Conservation (phyloP, 805 yeast genomes). For the Wickerhamiella spandovensis region DNA sequence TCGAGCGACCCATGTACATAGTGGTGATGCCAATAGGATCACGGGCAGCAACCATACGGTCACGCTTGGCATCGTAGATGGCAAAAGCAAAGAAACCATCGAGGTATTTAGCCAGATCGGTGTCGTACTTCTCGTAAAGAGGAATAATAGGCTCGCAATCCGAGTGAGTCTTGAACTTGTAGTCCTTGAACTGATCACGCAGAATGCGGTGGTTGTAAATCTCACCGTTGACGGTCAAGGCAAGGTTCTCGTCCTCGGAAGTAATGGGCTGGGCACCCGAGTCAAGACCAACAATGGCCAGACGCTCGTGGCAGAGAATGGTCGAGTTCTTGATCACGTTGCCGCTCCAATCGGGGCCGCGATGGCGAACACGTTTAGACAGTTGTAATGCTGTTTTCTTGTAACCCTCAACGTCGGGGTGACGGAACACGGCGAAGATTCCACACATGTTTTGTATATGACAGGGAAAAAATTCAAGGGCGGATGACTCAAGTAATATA, state of each 20-base stretch:
- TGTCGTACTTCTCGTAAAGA: conserved; percentile 68
- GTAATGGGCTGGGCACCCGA: conserved; percentile 97
- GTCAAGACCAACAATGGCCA: conserved; percentile 94
- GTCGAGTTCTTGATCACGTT: conserved; percentile 64
- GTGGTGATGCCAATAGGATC: conserved; percentile 98
- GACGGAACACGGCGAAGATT: conserved; percentile 84
- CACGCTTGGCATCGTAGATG: conserved; percentile 67
- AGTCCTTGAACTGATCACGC: conserved; percentile 61
- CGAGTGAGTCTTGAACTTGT: conserved; percentile 68
- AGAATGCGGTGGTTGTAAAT: conserved; percentile 91
- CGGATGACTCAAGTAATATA: neutral
- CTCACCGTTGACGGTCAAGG: conserved; percentile 91
- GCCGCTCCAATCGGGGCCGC: conserved; percentile 99
- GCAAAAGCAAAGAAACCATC: conserved; percentile 99
- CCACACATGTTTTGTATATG: conserved; percentile 82
- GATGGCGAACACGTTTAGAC: conserved; percentile 86
- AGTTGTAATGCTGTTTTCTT: conserved; percentile 80
- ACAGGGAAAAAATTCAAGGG: neutral
- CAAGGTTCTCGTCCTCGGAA: conserved; percentile 57
- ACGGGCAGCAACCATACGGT: conserved; percentile 90
- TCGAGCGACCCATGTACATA: conserved; percentile 81
- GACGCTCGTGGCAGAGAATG: conserved; percentile 85
- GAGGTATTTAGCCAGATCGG: conserved; percentile 80
- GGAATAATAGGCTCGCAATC: conserved; percentile 99
- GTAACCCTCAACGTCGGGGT: conserved; percentile 65